phyloP scores from a whole-genome alignment of 257 asterid species.

The Marsdenia floribunda region DNA sequence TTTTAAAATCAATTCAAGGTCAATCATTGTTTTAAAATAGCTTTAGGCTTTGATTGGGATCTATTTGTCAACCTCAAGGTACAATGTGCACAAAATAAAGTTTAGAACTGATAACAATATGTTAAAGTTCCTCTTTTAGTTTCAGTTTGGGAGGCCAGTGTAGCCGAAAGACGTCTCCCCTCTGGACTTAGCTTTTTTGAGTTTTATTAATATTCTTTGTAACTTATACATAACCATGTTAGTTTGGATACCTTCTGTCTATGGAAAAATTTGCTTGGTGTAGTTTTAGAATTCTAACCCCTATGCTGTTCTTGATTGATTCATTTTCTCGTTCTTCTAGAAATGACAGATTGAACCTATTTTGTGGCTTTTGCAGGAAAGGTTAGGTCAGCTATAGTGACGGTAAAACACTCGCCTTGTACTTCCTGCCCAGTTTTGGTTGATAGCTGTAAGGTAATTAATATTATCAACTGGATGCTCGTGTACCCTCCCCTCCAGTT shows the following conservation, averaged over 20 bases:
- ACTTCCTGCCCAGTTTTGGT: slow-evolving; percentile 2
- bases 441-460: neutral
- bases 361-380: slow-evolving; percentile 36
- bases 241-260: neutral
- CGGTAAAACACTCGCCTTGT: neutral
- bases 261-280: neutral
- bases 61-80: too few species aligned
- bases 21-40: too few species aligned
- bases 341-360: neutral
- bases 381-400: slow-evolving; percentile 36
- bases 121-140: neutral
- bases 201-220: neutral
- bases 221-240: neutral
- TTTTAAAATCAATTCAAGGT: too few species aligned
- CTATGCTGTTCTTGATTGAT: neutral
- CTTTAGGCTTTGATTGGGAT: too few species aligned
- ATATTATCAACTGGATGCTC: neutral
- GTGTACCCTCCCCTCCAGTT: neutral
- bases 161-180: neutral
- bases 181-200: neutral
- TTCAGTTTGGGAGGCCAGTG: neutral
- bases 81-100: too few species aligned
- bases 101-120: too few species aligned
- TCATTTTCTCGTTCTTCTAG: neutral
- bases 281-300: neutral